Evolutionary conservation across 805 yeast genomes (phyloP).

Genomic region (Myxozyma vanderwaltii): DNA sequence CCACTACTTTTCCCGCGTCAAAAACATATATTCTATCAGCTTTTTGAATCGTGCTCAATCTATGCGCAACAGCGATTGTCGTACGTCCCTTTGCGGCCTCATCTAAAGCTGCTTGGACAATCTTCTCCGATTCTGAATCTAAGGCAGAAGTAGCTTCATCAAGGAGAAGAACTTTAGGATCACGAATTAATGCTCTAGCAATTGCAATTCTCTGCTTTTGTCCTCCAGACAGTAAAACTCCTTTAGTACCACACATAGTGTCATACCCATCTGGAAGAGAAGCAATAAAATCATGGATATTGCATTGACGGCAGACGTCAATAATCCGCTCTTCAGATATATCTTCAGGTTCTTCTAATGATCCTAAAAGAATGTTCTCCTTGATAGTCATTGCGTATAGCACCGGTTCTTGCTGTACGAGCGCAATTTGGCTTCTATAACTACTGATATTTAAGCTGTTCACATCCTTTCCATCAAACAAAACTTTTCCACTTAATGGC

Average conservation of each 20-base stretch:
- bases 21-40: slow-evolving; percentile 57
- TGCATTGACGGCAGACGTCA: slow-evolving; percentile 53
- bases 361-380: slow-evolving; percentile 62
- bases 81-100: slow-evolving; percentile 65
- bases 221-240: slow-evolving; percentile 61
- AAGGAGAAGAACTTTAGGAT: slow-evolving; percentile 56
- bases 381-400: slow-evolving; percentile 76
- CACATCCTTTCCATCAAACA: slow-evolving; percentile 84
- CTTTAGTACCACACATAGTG: slow-evolving; percentile 51
- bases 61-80: slow-evolving; percentile 73
- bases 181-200: slow-evolving; percentile 61
- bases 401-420: slow-evolving; percentile 59
- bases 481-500: slow-evolving; percentile 50
- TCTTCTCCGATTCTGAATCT: slow-evolving; percentile 62
- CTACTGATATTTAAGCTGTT: slow-evolving; percentile 59
- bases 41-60: slow-evolving; percentile 61
- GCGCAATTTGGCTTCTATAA: slow-evolving; percentile 57
- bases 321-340: slow-evolving; percentile 46
- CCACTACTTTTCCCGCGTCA: slow-evolving; percentile 57
- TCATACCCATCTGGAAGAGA: slow-evolving; percentile 60
- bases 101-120: slow-evolving; percentile 63
- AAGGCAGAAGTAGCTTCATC: slow-evolving; percentile 62
- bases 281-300: slow-evolving; percentile 53
- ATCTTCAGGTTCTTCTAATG: slow-evolving; percentile 36
- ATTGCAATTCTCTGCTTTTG: slow-evolving; percentile 67